A percentile compares a stretch with the other conserved stretches of the same genome.
phyloP scores from a whole-genome alignment of 352 stramenopile genomes.

The Peronospora farinosa region DNA sequence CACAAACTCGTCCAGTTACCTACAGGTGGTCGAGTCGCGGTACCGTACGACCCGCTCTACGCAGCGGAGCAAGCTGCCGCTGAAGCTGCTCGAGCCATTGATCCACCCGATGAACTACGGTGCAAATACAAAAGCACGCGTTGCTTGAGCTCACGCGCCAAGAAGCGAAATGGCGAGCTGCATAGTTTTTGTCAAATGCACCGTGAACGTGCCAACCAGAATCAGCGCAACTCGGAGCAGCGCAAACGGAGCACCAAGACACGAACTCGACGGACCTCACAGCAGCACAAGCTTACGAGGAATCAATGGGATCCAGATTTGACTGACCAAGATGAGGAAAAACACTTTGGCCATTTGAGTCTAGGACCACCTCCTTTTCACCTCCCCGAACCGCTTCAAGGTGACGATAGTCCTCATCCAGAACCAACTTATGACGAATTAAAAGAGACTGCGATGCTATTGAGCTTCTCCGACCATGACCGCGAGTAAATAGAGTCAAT shows the following conservation, averaged over 20 bases:
- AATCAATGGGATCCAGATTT: constrained; percentile 8
- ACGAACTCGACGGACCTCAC: constrained; percentile 6
- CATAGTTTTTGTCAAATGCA: constrained; percentile 52
- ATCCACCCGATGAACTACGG: constrained; percentile 24
- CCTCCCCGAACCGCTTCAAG: constrained; percentile 28
- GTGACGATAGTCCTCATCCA: constrained; percentile 16
- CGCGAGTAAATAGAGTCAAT: constrained; percentile 7
- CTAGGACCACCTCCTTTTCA: constrained; percentile 9
- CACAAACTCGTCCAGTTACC: constrained; percentile 30
- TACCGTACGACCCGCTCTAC: constrained; percentile 24
- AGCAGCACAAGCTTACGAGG: constrained; percentile 1
- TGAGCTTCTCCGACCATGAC: constrained; percentile 26
- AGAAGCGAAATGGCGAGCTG: constrained; percentile 44
- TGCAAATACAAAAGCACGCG: constrained; percentile 49
- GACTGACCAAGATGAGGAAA: constrained; percentile 6
- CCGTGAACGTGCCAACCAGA: constrained; percentile 53
- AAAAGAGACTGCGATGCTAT: constrained; percentile 31
- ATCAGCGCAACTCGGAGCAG: constrained; percentile 61
- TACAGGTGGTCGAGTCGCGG: constrained; percentile 22
- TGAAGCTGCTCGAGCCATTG: constrained; percentile 13
- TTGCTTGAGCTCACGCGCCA: constrained; percentile 33
- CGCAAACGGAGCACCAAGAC: constrained; percentile 32
- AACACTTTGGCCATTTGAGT: background rate
- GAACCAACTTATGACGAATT: constrained; percentile 30
- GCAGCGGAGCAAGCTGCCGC: constrained; percentile 15